A percentile compares a stretch with the other conserved stretches of the same genome.
Evolutionary conservation across 495 filamentous ascomycete species (phyloP).

Genomic region (Tuber brumale): DNA sequence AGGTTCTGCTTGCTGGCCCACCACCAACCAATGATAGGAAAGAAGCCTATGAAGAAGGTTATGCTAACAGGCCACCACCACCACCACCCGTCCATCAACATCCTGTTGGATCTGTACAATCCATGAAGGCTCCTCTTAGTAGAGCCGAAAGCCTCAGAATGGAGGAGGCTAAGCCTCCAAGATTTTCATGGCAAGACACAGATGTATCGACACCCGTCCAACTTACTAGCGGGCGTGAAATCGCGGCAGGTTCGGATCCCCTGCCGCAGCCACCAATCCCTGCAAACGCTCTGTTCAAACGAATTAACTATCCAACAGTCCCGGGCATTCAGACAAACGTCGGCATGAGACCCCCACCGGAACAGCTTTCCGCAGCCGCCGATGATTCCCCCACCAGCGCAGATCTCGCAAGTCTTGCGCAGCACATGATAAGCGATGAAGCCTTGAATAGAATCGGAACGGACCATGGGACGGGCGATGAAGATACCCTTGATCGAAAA

Average conservation of each 20-base stretch:
- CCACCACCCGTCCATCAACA: slow-evolving; percentile 16
- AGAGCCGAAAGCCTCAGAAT: neutral
- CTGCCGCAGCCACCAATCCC: slow-evolving; percentile 31
- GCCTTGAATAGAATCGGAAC: slow-evolving; percentile 50
- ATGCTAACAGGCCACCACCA: slow-evolving; percentile 26
- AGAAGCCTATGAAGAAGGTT: slow-evolving; percentile 33
- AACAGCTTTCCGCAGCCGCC: slow-evolving; percentile 45
- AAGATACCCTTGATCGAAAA: slow-evolving; percentile 37
- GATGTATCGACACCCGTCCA: slow-evolving; percentile 27
- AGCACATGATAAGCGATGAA: slow-evolving; percentile 59
- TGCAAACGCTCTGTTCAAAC: slow-evolving; percentile 36
- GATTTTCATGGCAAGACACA: slow-evolving; percentile 35
- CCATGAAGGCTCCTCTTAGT: neutral
- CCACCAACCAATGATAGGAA: slow-evolving; percentile 34
- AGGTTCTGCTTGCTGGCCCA: slow-evolving; percentile 34
- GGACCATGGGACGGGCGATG: slow-evolving; percentile 23
- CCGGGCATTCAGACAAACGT: slow-evolving; percentile 48
- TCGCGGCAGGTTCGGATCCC: slow-evolving; percentile 7
- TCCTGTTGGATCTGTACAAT: neutral
- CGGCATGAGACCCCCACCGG: slow-evolving; percentile 58
- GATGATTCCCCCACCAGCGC: slow-evolving; percentile 41
- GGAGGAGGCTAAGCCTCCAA: slow-evolving; percentile 19
- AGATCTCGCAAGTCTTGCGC: slow-evolving; percentile 58
- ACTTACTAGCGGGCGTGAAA: slow-evolving; percentile 33
- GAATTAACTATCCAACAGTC: slow-evolving; percentile 43